Base-by-base conservation (phyloP, 352 stramenopile genomes). In the Phytophthora uliginosa region DNA sequence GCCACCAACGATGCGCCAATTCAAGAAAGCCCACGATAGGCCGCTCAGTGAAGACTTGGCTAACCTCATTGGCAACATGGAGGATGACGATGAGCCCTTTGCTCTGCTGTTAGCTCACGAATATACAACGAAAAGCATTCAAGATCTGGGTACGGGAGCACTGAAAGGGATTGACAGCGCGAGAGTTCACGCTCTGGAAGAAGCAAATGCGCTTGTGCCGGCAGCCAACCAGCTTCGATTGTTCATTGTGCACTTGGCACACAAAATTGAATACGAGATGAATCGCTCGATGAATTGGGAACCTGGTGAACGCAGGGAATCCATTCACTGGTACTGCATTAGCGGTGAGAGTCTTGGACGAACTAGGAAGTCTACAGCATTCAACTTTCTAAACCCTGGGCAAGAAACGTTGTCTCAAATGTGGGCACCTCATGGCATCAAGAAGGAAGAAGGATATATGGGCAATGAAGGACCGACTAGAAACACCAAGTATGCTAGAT, bases 1-100 rank as follows among this genome's bases (percentile, higher is more conserved):
- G 24, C 69, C 69, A 7, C 33, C 13, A 17, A 61, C 47, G 17
- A 69, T 70, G 59, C 40, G 47, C 12, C 34, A 74, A 10, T 28
- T 74, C 9, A 2, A 53, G 47, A 56, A 36, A 56, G 50, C 24
- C 36, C 50, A 36, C 47, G 47, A 53, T 28, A 26, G 15, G 20
- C 47, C 47, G 10, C 22, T 56, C 20, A 56, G 22, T 56, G 50
- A 56, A 56, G 47, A 53, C 20, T 45, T 58, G 45, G 53, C 54
- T 13, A 12, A 77, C 51, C 81, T 80, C 51, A 65, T 74, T 1
- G 45, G 59, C 7, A 76, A 75, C 45, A 72, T 74, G 59, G 70
- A 80, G 52, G 76, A 53, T 20, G 73, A 84, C 58, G 84, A 83
- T 22, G 63, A 86, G 24, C 59, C 40, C 13, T 67, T 68, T 52